Conservation (phyloP, 257 asterid genomes). For the Misopates orontium region DNA sequence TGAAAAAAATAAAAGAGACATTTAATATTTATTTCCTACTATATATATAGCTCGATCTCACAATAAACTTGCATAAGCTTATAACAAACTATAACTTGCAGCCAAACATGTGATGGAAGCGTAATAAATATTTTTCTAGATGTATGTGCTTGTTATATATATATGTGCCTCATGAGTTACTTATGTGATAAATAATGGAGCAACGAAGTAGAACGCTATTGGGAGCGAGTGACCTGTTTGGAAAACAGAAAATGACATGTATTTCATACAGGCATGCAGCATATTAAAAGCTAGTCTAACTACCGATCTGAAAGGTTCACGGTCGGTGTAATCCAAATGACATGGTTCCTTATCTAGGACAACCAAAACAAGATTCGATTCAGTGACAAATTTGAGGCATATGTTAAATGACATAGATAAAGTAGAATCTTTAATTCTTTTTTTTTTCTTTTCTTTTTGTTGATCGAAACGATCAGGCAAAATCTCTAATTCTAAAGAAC, state of each 20-base stretch:
- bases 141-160: no score
- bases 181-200: not conserved
- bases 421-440: no score
- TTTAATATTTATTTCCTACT: not conserved
- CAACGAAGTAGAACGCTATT: not conserved
- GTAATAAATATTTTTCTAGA: not conserved
- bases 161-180: no score
- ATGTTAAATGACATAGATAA: no score
- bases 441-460: no score
- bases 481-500: no score
- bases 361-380: no score
- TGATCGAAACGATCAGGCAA: no score
- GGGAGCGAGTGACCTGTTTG: conserved; percentile 12
- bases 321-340: not conserved
- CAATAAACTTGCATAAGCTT: not conserved
- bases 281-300: not conserved
- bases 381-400: no score
- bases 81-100: not conserved
- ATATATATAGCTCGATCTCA: not conserved
- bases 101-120: conserved; percentile 9
- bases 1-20: no score
- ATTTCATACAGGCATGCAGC: conserved; percentile 3
- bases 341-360: no score
- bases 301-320: not conserved
- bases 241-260: conserved; percentile 20